A percentile compares a stretch with the other conserved stretches of the same genome.
Conservation (phyloP, 2,329 filamentous ascomycete genomes). For the Anthostomella pinea region DNA sequence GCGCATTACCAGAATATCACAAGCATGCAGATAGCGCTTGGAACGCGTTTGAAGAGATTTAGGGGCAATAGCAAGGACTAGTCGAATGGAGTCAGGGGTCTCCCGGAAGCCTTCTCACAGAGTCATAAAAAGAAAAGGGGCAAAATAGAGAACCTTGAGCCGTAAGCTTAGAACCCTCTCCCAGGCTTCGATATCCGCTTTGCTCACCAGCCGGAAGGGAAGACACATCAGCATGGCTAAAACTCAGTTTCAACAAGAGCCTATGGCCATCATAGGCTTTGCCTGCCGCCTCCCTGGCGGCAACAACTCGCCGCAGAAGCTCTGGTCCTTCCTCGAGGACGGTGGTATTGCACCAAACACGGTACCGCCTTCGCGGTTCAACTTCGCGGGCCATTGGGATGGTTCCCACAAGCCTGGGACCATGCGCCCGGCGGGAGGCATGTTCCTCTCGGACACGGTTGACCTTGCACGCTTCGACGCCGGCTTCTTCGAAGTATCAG, state of each 20-base stretch:
- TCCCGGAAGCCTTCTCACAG: no score
- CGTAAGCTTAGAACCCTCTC: no score
- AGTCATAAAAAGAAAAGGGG: no score
- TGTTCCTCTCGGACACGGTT: constrained; percentile 38
- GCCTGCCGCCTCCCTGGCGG: constrained; percentile 19
- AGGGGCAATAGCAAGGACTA: no score
- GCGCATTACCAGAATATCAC: no score
- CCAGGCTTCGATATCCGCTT: no score
- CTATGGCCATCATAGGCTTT: constrained; percentile 7
- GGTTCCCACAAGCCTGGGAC: constrained; percentile 34
- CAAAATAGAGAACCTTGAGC: no score
- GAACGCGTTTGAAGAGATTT: no score
- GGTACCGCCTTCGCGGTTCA: constrained; percentile 37
- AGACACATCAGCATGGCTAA: neutral
- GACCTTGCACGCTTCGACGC: constrained; percentile 36
- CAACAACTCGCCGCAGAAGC: constrained; percentile 25
- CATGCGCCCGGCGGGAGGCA: constrained; percentile 34
- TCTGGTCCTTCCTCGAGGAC: constrained; percentile 9
- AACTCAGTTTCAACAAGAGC: constrained; percentile 8
- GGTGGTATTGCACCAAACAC: constrained; percentile 18
- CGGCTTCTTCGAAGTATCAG: constrained; percentile 24
- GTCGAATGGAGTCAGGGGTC: no score
- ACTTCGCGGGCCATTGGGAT: constrained; percentile 36
- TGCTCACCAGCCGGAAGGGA: neutral
- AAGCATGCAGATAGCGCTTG: no score